Conservation (phyloP, 495 filamentous ascomycete genomes). For the Barbatosphaeria neglecta region DNA sequence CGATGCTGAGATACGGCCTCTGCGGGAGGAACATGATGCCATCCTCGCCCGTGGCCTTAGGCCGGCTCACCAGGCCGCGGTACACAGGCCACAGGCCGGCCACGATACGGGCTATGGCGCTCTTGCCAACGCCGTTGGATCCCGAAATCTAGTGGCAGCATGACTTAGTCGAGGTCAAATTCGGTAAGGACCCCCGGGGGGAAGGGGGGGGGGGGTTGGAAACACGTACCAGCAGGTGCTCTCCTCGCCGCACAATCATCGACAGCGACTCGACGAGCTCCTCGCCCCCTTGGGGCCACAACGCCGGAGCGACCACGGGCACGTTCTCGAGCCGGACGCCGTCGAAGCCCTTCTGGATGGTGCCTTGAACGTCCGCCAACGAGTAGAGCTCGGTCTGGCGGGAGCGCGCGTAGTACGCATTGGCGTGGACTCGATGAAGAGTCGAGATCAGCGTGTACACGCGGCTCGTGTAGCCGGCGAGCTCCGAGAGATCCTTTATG, state of each 20-base stretch:
- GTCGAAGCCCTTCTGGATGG: slow-evolving; percentile 84
- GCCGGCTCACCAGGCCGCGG: slow-evolving; percentile 75
- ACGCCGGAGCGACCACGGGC: slow-evolving; percentile 74
- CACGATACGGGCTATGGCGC: slow-evolving; percentile 75
- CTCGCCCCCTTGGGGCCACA: slow-evolving; percentile 79
- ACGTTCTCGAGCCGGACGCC: slow-evolving; percentile 90
- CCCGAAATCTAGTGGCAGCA: slow-evolving; percentile 56
- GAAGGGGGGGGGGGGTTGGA: neutral
- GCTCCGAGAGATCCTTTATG: slow-evolving; percentile 94
- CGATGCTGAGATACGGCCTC: slow-evolving; percentile 82
- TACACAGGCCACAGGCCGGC: slow-evolving; percentile 96
- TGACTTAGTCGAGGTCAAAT: neutral
- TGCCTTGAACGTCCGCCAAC: slow-evolving; percentile 82
- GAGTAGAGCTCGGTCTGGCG: slow-evolving; percentile 72
- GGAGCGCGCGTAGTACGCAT: slow-evolving; percentile 65
- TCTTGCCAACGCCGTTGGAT: slow-evolving; percentile 91
- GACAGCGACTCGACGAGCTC: slow-evolving; percentile 82
- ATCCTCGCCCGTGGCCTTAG: slow-evolving; percentile 66
- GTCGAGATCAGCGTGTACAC: slow-evolving; percentile 93
- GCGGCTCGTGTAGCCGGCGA: slow-evolving; percentile 89
- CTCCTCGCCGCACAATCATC: slow-evolving; percentile 75
- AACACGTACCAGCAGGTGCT: slow-evolving; percentile 61
- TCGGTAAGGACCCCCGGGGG: neutral
- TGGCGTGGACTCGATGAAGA: slow-evolving; percentile 84
- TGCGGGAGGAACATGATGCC: slow-evolving; percentile 99